These are phyloP conservation scores for Artemisia princeps DNA, from an alignment of 140 eudicot genomes.

Conservation along the genomic window DNA sequence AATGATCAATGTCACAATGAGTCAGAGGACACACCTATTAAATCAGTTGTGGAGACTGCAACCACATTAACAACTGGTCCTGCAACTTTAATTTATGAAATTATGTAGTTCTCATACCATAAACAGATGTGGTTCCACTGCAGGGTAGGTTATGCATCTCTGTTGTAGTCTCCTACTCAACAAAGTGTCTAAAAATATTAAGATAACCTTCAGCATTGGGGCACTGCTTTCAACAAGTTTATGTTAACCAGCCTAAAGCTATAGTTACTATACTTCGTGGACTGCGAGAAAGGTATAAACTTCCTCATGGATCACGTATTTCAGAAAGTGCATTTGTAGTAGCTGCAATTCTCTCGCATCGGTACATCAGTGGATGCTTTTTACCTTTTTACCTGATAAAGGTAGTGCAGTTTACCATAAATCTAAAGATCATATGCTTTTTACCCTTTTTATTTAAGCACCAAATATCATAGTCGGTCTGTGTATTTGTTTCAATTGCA, in stretches of 20 bases:
- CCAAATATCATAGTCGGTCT: neutral
- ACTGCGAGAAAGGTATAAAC: slow-evolving; percentile 80
- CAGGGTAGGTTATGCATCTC: slow-evolving; percentile 36
- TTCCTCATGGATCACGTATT: slow-evolving; percentile 92
- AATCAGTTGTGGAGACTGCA: slow-evolving; percentile 20
- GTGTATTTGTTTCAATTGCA: slow-evolving; percentile 4
- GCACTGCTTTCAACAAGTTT: slow-evolving; percentile 93
- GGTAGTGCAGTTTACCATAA: slow-evolving; percentile 25
- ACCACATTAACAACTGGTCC: slow-evolving; percentile 25
- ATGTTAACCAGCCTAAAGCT: slow-evolving; percentile 92
- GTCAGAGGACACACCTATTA: slow-evolving; percentile 18
- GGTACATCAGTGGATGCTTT: slow-evolving; percentile 91
- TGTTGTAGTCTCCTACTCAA: too few species aligned
- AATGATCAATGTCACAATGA: slow-evolving; percentile 19
- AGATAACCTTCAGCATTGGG: slow-evolving; percentile 50
- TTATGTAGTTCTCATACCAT: slow-evolving; percentile 18
- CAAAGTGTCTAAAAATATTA: too few species aligned
- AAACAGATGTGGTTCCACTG: slow-evolving; percentile 44
- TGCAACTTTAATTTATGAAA: slow-evolving; percentile 44
- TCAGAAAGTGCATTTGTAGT: slow-evolving; percentile 91
- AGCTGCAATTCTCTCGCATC: slow-evolving; percentile 90
- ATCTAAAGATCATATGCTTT: neutral
- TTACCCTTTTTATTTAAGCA: too few species aligned
- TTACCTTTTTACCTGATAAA: slow-evolving; percentile 90
- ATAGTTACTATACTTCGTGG: slow-evolving; percentile 89